Percentiles rank a stretch among this genome's conserved stretches.
phyloP scores from a whole-genome alignment of 805 yeast species.

The Ogataea saltuana region DNA sequence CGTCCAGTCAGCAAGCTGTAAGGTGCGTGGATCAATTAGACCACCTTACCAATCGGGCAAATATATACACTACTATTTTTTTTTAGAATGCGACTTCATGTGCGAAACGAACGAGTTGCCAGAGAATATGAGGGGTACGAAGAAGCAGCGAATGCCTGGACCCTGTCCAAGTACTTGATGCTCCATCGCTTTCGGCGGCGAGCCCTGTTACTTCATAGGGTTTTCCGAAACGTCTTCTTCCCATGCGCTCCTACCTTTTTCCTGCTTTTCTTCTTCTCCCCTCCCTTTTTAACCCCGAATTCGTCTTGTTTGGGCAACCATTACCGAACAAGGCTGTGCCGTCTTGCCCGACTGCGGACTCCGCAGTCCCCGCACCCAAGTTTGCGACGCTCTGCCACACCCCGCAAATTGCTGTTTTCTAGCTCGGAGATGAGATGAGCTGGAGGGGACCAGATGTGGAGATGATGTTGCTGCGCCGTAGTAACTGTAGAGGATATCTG shows the following conservation, averaged over 20 bases:
- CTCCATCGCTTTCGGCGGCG: too few species aligned
- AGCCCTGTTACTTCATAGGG: too few species aligned
- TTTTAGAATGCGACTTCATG: too few species aligned
- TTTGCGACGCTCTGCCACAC: slow-evolving; percentile 8
- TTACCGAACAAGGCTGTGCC: slow-evolving; percentile 1
- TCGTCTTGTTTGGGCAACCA: not conserved
- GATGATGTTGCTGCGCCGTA: not conserved
- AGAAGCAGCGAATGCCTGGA: too few species aligned
- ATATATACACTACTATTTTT: too few species aligned
- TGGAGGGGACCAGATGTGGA: slow-evolving; percentile 1
- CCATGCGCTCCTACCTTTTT: too few species aligned
- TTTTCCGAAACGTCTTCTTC: too few species aligned
- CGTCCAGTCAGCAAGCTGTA: too few species aligned
- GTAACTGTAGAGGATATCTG: not conserved
- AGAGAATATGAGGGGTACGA: too few species aligned
- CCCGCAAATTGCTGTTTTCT: slow-evolving; percentile 14
- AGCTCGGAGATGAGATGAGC: slow-evolving; percentile 4
- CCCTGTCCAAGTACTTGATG: too few species aligned
- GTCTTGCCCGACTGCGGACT: not conserved
- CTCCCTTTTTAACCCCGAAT: not conserved
- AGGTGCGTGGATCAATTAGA: not conserved
- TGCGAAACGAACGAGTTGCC: too few species aligned
- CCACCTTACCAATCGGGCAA: too few species aligned
- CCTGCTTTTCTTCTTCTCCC: not conserved
- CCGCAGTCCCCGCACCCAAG: slow-evolving; percentile 7